These are phyloP conservation scores for Arthrobotrys pseudoclavata DNA, from an alignment of 2,329 filamentous ascomycete genomes.

Conservation along the genomic window DNA sequence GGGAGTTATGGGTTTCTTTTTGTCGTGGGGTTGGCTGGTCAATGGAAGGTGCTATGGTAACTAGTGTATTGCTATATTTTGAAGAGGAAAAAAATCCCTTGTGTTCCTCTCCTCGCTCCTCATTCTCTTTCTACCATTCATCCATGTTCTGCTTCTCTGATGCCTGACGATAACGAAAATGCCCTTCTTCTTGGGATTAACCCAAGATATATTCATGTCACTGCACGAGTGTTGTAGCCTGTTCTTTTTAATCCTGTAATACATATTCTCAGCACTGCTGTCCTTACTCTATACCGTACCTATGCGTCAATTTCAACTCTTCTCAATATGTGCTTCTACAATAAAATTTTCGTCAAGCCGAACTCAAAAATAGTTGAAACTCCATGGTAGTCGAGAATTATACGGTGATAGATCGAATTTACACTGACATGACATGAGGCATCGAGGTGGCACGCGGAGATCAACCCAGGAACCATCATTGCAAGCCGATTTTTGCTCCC, in stretches of 20 bases:
- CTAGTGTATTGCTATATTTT: neutral
- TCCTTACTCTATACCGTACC: neutral
- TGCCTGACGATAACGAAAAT: constrained; percentile 26
- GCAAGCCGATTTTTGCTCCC: no score
- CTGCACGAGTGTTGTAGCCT: constrained; percentile 8
- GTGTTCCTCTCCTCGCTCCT: neutral
- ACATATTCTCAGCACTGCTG: neutral
- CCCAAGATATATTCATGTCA: neutral
- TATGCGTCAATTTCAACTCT: neutral
- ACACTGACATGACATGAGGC: no score
- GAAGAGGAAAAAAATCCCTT: neutral
- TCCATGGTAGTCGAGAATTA: no score
- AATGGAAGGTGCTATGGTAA: neutral
- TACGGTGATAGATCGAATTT: no score
- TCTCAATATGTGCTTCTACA: neutral
- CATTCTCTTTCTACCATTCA: neutral
- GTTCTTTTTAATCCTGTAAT: neutral
- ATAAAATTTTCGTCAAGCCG: neutral
- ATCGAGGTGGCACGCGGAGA: no score
- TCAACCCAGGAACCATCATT: no score
- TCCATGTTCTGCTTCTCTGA: neutral
- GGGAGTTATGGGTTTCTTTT: constrained; percentile 1
- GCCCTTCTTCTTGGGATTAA: neutral
- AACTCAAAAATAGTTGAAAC: neutral
- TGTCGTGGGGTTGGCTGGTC: neutral